Conservation (phyloP, 768 basidiomycete species). For the Suillus lakei region DNA sequence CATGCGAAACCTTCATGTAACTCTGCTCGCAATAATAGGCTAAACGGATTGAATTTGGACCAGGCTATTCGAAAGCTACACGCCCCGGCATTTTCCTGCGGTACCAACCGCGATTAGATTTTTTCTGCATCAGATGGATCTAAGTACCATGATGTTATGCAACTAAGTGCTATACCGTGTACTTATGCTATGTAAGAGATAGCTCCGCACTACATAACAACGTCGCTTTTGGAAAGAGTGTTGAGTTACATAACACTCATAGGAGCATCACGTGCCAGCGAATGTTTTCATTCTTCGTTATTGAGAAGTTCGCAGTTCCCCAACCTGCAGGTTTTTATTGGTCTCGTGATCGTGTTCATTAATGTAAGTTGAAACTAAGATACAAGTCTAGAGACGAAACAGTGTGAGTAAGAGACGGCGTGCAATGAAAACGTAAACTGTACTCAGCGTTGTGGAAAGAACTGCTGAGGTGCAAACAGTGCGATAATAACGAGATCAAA, state of each 20-base stretch:
- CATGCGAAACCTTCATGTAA: conserved; percentile 16
- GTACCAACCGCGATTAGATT: neutral
- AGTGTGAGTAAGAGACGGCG: no score
- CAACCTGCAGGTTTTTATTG: neutral
- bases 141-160: neutral
- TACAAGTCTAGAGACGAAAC: no score
- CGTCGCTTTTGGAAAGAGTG: neutral
- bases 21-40: conserved; percentile 21
- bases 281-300: neutral
- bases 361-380: no score
- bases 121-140: neutral
- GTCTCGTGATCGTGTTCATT: neutral
- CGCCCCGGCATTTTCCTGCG: neutral
- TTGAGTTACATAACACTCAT: neutral
- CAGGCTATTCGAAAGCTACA: neutral
- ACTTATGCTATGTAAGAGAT: neutral
- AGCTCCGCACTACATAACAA: no score
- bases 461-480: no score
- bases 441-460: no score
- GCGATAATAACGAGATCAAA: no score
- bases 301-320: neutral
- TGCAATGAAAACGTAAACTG: no score
- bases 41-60: neutral
- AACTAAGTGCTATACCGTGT: neutral
- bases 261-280: neutral